Conservation (phyloP, 2,329 filamentous ascomycete species). For the Chaetomium olivaceum region DNA sequence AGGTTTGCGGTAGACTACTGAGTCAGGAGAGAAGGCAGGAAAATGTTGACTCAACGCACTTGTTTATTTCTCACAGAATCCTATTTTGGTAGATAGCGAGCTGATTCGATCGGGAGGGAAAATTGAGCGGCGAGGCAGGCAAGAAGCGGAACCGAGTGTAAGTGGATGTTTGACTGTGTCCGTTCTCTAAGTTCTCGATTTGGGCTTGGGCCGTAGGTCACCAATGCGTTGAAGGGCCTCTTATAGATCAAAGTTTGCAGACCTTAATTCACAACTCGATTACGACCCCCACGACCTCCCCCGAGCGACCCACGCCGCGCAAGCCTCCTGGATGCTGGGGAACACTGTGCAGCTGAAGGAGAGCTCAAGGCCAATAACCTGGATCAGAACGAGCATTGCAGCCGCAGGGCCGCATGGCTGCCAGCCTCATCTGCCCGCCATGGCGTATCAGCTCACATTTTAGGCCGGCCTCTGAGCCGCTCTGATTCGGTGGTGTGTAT, state of each 20-base stretch:
- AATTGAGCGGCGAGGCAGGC: no score
- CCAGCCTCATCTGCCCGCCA: constrained; percentile 4
- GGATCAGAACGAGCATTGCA: not conserved
- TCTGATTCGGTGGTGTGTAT: constrained; percentile 12
- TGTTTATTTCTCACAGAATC: not conserved
- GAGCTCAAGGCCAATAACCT: not conserved
- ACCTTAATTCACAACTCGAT: not conserved
- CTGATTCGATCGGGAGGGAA: not conserved
- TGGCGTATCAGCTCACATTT: not conserved
- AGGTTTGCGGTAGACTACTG: not conserved
- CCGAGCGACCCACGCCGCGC: not conserved
- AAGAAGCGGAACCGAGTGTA: not conserved
- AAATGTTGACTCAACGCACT: not conserved
- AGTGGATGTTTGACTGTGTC: not conserved
- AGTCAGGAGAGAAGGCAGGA: not conserved
- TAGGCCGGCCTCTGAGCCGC: not conserved
- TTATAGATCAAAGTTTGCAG: not conserved
- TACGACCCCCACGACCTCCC: not conserved
- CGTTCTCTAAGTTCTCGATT: not conserved
- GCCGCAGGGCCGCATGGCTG: constrained; percentile 7
- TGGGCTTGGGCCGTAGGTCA: no score
- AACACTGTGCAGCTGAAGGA: constrained; percentile 6
- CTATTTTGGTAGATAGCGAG: not conserved
- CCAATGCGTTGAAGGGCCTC: not conserved
- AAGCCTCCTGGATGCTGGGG: not conserved